Evolutionary conservation across 2,329 filamentous ascomycete genomes (phyloP).

Genomic region (Bipolaris victoriae): DNA sequence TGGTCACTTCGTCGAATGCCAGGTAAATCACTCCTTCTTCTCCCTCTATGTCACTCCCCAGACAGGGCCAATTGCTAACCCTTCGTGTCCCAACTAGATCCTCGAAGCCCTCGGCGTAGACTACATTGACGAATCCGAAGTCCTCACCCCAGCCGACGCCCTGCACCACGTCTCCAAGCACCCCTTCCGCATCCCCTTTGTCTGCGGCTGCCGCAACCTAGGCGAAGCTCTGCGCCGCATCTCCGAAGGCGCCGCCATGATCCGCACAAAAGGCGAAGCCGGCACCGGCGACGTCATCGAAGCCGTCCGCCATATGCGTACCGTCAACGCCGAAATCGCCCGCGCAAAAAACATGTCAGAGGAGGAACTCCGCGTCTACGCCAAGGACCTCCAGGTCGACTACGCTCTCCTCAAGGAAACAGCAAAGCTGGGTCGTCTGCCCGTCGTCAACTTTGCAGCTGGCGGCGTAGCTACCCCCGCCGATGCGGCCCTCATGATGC

Average conservation of each 20-base stretch:
- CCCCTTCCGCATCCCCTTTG: conserved; percentile 83
- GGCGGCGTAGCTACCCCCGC: conserved; percentile 99
- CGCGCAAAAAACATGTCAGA: conserved; percentile 70
- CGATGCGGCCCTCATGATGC: conserved; percentile 98
- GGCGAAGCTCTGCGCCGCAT: conserved; percentile 92
- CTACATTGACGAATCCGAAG: conserved; percentile 98
- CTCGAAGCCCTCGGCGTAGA: conserved; percentile 93
- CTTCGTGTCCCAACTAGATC: conserved; percentile 63
- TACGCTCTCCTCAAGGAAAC: conserved; percentile 83
- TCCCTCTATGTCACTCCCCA: neutral
- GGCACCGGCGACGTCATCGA: conserved; percentile 97
- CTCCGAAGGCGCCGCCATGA: conserved; percentile 95
- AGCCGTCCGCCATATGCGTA: conserved; percentile 94
- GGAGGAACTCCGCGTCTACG: conserved; percentile 76
- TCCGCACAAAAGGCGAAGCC: conserved; percentile 97
- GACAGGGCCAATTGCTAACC: neutral
- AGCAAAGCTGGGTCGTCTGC: conserved; percentile 83
- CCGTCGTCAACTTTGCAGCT: conserved; percentile 97
- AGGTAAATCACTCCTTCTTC: conserved; percentile 55
- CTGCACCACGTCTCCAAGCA: conserved; percentile 91
- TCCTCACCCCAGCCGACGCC: conserved; percentile 92
- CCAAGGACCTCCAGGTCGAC: conserved; percentile 80
- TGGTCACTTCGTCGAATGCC: conserved; percentile 97
- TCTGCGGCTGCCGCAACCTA: conserved; percentile 93
- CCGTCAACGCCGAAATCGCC: conserved; percentile 81